Evolutionary conservation across 2,329 filamentous ascomycete species (phyloP), one percentile per base, ranked within the genome.

Genomic region (Orbilia javanica): DNA sequence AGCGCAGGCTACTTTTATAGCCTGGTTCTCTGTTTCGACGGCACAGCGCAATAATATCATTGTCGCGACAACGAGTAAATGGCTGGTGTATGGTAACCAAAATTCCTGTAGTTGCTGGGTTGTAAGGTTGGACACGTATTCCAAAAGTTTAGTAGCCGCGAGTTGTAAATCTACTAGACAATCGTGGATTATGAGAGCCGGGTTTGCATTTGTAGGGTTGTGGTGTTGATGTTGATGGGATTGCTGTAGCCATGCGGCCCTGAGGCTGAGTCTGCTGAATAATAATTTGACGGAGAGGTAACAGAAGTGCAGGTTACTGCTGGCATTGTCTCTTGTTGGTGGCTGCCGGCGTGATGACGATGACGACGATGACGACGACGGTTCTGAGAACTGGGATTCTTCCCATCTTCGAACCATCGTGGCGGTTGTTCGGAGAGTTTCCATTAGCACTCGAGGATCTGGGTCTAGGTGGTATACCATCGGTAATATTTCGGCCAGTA

Each of bases 1-100:
- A 7, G 65, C 74, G 29, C 74, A 78, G 1, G 74, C 67, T 0
- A 64, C 42, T 25, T 78, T 78, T 13, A 67, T 72, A 34, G 74
- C 67, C 53, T 78, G 74, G 8, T 83, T 85, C 68, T 85, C 85
- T 2, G 84, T 84, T 68, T 87, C 85, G 1, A 88, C 81, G 0
- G 85, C 86, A 70, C 85, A 86, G 1, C 87, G 84, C 7, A 88
- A 81, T 29, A 88, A 81, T 44, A 88, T 88, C 46, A 85, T 87
- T 13, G 86, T 85, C 0, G 87, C 86, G 0, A 86, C 85, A 0
- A 86, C 84, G n/a, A 87, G 84, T 0, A 85, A 83, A 68, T 87
- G 88, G 0, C 86, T 84, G 42, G 84, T 84, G 2, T 86, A 83
- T 0, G 87, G 84, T 1, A 88, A 82, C 87, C 87, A 88, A 72